Evolutionary conservation across 768 basidiomycete genomes (phyloP).

Genomic region (Tricholoma sp.): DNA sequence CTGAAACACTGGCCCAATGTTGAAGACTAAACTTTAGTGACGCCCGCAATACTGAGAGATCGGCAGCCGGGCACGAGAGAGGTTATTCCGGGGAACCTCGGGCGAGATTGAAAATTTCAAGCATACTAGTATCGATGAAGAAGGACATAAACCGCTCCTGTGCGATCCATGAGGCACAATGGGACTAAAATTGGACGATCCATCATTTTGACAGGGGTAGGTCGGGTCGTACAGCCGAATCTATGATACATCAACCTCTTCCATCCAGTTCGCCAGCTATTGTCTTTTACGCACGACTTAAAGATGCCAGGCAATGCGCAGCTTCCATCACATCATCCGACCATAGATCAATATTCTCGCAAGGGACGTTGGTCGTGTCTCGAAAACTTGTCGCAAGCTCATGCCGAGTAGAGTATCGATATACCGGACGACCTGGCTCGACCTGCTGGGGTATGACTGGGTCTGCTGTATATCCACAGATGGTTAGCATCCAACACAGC

Average conservation of each 20-base stretch:
- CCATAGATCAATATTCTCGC: neutral
- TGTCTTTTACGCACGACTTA: neutral
- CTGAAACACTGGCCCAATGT: neutral
- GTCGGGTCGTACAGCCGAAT: too few relatives aligned
- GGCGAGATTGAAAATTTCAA: constrained; percentile 1
- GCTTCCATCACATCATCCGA: constrained; percentile 1
- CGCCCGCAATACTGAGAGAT: neutral
- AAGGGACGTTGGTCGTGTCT: neutral
- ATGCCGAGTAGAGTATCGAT: neutral
- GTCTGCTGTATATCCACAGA: neutral
- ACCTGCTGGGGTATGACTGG: neutral
- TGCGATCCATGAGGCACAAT: neutral
- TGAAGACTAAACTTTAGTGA: neutral
- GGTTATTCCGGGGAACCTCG: neutral
- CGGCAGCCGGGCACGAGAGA: constrained; percentile 2
- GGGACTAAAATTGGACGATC: too few relatives aligned
- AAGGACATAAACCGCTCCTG: neutral
- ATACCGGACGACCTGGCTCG: neutral
- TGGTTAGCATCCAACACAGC: neutral
- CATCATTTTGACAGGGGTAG: too few relatives aligned
- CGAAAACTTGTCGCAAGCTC: neutral
- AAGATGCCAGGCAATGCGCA: neutral
- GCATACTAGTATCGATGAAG: neutral
- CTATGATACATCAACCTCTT: too few relatives aligned
- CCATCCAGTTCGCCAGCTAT: too few relatives aligned